A percentile compares a stretch with the other conserved stretches of the same genome.
phyloP scores from a whole-genome alignment of 805 yeast genomes.

The Metschnikowia chrysomelidarum region DNA sequence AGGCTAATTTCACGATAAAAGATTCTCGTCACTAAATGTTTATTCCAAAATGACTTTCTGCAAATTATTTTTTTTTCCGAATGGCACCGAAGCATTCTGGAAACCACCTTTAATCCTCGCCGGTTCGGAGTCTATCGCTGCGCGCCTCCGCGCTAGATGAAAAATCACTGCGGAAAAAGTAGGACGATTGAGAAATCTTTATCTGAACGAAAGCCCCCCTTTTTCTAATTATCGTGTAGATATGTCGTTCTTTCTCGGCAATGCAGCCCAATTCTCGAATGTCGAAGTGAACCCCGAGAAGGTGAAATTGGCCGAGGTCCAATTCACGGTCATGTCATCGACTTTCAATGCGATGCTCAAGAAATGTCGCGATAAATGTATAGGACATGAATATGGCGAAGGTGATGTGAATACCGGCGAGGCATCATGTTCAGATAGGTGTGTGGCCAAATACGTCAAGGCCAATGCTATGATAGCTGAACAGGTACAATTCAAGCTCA shows the following conservation, averaged over 20 bases:
- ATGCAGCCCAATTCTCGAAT: conserved; percentile 37
- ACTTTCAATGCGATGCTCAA: conserved; percentile 47
- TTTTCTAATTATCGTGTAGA: not conserved
- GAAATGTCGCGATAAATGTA: conserved; percentile 73
- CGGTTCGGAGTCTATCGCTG: too few species aligned
- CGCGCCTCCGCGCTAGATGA: too few species aligned
- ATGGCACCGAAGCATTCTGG: too few species aligned
- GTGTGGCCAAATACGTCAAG: conserved; percentile 78
- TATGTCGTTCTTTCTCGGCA: conserved; percentile 67
- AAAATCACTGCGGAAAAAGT: too few species aligned
- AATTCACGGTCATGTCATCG: conserved; percentile 57
- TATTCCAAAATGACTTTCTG: too few species aligned
- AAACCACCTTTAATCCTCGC: too few species aligned
- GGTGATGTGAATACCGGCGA: conserved; percentile 85
- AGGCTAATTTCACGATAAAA: too few species aligned
- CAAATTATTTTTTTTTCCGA: too few species aligned
- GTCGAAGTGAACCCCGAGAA: conserved; percentile 59
- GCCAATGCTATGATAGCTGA: conserved; percentile 66
- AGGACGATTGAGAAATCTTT: too few species aligned
- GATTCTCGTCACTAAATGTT: too few species aligned
- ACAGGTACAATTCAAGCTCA: conserved; percentile 32
- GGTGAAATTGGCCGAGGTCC: conserved; percentile 62
- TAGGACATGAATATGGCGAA: conserved; percentile 84
- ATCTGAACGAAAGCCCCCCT: too few species aligned
- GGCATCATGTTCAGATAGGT: conserved; percentile 75